Evolutionary conservation across 345 rosid genomes (phyloP).

Genomic region (Aethionema arabicum): DNA sequence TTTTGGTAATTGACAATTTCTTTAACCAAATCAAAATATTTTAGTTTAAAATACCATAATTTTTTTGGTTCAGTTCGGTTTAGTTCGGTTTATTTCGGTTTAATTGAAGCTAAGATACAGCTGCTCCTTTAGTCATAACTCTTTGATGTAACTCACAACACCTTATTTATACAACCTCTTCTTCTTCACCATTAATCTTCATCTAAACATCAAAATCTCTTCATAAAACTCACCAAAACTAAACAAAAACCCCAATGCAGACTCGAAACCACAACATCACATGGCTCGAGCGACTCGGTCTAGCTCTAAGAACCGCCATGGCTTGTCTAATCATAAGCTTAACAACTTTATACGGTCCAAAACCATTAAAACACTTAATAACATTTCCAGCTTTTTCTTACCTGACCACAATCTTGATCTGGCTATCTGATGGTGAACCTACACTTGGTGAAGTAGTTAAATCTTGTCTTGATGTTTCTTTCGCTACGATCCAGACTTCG

Average conservation of each 20-base stretch:
- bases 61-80: constrained; percentile 20
- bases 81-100: constrained; percentile 11
- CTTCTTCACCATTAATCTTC: constrained; percentile 33
- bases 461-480: constrained; percentile 49
- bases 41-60: no score
- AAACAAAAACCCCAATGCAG: not conserved
- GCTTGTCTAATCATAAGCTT: constrained; percentile 68
- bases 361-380: constrained; percentile 31
- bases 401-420: constrained; percentile 61
- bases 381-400: constrained; percentile 71
- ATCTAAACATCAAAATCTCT: not conserved
- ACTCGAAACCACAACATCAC: constrained; percentile 22
- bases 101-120: constrained; percentile 23
- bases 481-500: constrained; percentile 52
- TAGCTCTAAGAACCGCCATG: constrained; percentile 54
- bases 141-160: constrained; percentile 31
- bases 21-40: no score
- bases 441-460: constrained; percentile 63
- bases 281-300: constrained; percentile 44
- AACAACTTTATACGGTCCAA: constrained; percentile 61
- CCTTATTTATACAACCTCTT: constrained; percentile 37
- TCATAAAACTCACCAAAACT: not conserved
- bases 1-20: no score
- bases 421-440: constrained; percentile 66
- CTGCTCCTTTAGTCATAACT: constrained; percentile 26